phyloP scores from a whole-genome alignment of 129 eudicot species.

The Helianthus tuberosus region DNA sequence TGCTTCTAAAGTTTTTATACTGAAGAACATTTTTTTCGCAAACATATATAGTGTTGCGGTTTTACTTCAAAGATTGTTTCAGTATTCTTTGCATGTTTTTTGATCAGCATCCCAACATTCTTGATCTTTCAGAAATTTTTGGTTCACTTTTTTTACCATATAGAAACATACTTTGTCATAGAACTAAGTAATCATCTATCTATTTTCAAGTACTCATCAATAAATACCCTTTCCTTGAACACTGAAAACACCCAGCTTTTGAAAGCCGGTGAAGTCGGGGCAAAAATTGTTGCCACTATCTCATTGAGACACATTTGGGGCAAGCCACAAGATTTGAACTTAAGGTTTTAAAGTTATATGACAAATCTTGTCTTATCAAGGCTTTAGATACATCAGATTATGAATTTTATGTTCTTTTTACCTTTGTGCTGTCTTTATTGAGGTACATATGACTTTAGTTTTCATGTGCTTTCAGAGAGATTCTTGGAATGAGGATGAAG shows the following conservation, averaged over 20 bases:
- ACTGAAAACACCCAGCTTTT: neutral
- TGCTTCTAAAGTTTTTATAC: neutral
- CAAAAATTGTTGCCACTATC: neutral
- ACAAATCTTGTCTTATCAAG: neutral
- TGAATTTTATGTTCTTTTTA: neutral
- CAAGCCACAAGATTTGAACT: neutral
- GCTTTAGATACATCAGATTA: neutral
- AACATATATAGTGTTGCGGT: neutral
- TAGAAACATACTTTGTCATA: constrained; percentile 2
- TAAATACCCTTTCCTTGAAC: neutral
- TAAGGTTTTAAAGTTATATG: neutral
- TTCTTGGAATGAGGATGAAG: constrained; percentile 76
- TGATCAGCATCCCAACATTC: neutral
- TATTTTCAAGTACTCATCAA: neutral
- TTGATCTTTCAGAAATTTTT: neutral
- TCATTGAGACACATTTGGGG: neutral
- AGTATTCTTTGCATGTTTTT: neutral
- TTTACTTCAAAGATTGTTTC: neutral
- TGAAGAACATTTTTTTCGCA: neutral
- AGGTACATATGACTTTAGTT: neutral
- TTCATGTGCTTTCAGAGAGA: constrained; percentile 51
- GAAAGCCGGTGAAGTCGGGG: too few relatives aligned
- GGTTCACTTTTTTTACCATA: neutral
- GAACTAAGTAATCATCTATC: neutral
- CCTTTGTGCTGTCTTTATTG: neutral